Base-by-base conservation (phyloP, 257 asterid genomes). In the Forsythia viridissima region DNA sequence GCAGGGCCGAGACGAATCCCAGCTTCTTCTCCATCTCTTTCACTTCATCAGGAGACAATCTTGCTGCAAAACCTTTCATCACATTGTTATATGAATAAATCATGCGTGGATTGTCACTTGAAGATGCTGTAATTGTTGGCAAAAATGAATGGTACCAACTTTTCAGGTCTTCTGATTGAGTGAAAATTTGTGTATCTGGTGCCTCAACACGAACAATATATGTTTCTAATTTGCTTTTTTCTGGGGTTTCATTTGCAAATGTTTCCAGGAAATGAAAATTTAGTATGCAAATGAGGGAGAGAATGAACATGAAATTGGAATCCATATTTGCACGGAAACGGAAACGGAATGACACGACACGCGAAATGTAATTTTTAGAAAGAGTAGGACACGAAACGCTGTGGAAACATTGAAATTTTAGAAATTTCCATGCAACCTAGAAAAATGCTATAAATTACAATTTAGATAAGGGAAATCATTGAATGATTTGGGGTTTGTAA, bases 11-110 rank as follows among this genome's bases (percentile, higher is more conserved):
- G 10, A 86, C 20, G 69, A 88, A 84, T 0, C 88, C 90, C 0
- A 20, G 46, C 74, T 39, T 83, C 6, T 79, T 72, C 24, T 77
- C 85, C 88, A 90, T 81, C 38, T 74, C 81, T 65, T 80, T 71
- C 5, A 82, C 88, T 75, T 88, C 87, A 6, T 73, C 69, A 0
- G 80, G 61, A 0, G 90, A 75, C 74, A 90, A 79, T 76, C 70
- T 84, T 3, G 90, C 92, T 1, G 91, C 85, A 34, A 90, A 87
- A 0, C 92, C 92, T 30, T 59, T 80, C 48, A 87, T 55, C 52
- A 88, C 88, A 48, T 84, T 79, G 75, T 59, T 89, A 65, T 88
- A 90, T 6, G 85, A 52, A 65, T 86, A 81, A 8, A 85, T 8
- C 24, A 83, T 73, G 3, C 83, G 78, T 0, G 76, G 10, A 41